Evolutionary conservation across 768 basidiomycete species (phyloP).

Genomic region (Leccinum incarnatum): DNA sequence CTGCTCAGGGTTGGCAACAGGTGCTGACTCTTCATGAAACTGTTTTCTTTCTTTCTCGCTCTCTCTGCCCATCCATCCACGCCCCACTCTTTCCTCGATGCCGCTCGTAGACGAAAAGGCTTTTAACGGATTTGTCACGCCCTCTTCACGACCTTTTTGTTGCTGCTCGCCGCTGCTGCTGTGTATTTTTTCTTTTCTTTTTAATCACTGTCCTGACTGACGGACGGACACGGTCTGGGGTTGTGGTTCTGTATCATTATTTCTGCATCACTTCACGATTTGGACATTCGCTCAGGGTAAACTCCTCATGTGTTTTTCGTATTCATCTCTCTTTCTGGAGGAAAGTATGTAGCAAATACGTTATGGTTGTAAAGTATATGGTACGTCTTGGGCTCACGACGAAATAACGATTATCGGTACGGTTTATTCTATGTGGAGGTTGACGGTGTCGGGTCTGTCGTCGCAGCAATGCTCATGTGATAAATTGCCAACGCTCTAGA

Average conservation of each 20-base stretch:
- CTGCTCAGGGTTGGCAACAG: slow-evolving; percentile 3
- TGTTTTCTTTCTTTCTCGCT: neutral
- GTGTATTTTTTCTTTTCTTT: slow-evolving; percentile 20
- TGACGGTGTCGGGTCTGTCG: too few species aligned
- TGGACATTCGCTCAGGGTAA: slow-evolving; percentile 17
- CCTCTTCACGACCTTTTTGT: slow-evolving; percentile 20
- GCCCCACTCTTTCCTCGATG: neutral
- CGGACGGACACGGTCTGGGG: slow-evolving; percentile 3
- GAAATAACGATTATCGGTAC: neutral
- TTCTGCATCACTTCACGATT: slow-evolving; percentile 29
- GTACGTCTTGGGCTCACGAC: slow-evolving; percentile 13
- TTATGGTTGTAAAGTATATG: slow-evolving; percentile 37
- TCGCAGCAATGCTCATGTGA: neutral
- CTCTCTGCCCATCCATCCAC: neutral
- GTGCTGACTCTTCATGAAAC: slow-evolving; percentile 8
- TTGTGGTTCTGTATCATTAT: slow-evolving; percentile 33
- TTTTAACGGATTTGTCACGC: slow-evolving; percentile 26
- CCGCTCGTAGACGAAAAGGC: slow-evolving; percentile 12
- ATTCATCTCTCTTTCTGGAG: slow-evolving; percentile 11
- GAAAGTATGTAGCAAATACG: slow-evolving; percentile 34
- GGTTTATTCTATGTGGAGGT: neutral
- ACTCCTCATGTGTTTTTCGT: slow-evolving; percentile 18
- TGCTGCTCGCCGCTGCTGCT: slow-evolving; percentile 10
- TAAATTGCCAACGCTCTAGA: neutral
- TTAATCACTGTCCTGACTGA: slow-evolving; percentile 24